Conservation (phyloP, 1,284 basidiomycete species). For the Mycena sp. region DNA sequence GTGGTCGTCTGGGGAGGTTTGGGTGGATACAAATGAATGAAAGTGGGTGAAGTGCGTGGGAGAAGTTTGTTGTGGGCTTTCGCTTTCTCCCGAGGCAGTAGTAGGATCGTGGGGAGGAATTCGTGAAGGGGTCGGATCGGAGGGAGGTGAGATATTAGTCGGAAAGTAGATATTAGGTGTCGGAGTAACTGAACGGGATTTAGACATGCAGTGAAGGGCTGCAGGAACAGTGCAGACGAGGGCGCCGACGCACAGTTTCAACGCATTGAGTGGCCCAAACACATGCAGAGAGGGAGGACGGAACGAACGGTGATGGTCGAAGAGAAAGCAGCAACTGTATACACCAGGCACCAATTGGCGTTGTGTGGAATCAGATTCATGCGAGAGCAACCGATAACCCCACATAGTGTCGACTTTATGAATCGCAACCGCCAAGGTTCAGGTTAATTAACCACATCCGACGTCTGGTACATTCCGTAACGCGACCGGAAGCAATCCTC, state of each 20-base stretch:
- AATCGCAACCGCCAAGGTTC: conserved; percentile 21
- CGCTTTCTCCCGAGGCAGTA: conserved; percentile 22
- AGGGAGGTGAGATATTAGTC: conserved; percentile 43
- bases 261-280: conserved; percentile 25
- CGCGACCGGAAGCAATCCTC: conserved; percentile 12
- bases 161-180: conserved; percentile 48
- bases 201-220: conserved; percentile 52
- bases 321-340: conserved; percentile 9
- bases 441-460: conserved; percentile 18
- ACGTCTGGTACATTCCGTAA: conserved; percentile 20
- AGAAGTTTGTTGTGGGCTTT: conserved; percentile 19
- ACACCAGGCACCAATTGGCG: conserved; percentile 13
- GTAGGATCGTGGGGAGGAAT: conserved; percentile 44
- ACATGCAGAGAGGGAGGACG: conserved; percentile 16
- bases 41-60: conserved; percentile 22
- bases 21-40: conserved; percentile 35
- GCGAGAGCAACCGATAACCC: conserved; percentile 24
- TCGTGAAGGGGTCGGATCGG: conserved; percentile 52
- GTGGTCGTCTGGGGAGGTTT: conserved; percentile 46
- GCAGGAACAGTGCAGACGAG: conserved; percentile 23
- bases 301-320: conserved; percentile 14
- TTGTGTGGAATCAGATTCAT: conserved; percentile 23
- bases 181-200: conserved; percentile 53
- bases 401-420: conserved; percentile 24
- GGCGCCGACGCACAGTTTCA: conserved; percentile 28